phyloP scores from a whole-genome alignment of 768 basidiomycete genomes.

The Auricularia cornea region DNA sequence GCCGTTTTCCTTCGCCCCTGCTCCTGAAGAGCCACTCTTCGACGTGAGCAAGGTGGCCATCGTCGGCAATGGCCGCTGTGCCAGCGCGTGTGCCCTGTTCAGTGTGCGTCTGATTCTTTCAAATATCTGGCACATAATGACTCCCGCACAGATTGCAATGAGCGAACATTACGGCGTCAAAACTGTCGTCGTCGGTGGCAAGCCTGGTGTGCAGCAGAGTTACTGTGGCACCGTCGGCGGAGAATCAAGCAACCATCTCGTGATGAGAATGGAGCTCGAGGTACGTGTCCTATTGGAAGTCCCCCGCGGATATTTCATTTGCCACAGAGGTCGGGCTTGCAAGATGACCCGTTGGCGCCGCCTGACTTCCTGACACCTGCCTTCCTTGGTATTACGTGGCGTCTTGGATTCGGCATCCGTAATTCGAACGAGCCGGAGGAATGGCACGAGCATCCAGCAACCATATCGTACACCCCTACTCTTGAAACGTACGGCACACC shows the following conservation, averaged over 20 bases:
- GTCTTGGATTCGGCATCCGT: slow-evolving; percentile 48
- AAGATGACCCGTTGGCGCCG: slow-evolving; percentile 47
- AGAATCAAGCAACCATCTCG: slow-evolving; percentile 47
- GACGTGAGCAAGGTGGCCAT: slow-evolving; percentile 41
- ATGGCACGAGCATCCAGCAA: slow-evolving; percentile 10
- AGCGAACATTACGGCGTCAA: slow-evolving; percentile 46
- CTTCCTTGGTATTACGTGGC: slow-evolving; percentile 45
- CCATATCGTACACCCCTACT: slow-evolving; percentile 4
- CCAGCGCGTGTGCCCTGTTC: slow-evolving; percentile 21
- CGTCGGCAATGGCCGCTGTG: slow-evolving; percentile 43
- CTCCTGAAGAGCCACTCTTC: slow-evolving; percentile 41
- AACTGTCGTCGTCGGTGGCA: slow-evolving; percentile 52
- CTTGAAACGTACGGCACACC: slow-evolving; percentile 36
- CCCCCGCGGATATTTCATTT: neutral
- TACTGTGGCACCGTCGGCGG: slow-evolving; percentile 58
- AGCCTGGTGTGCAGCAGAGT: slow-evolving; percentile 37
- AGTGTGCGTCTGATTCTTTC: slow-evolving; percentile 16
- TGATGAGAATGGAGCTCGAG: slow-evolving; percentile 52
- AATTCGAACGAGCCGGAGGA: slow-evolving; percentile 44
- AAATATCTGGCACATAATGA: no score
- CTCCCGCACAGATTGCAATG: slow-evolving; percentile 49
- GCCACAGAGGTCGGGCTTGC: slow-evolving; percentile 26
- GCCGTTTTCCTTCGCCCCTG: slow-evolving; percentile 21
- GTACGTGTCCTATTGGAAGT: no score
- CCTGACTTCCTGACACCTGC: slow-evolving; percentile 34